Base-by-base conservation (phyloP, 2,329 filamentous ascomycete genomes). In the Grosmannia clavigera region DNA sequence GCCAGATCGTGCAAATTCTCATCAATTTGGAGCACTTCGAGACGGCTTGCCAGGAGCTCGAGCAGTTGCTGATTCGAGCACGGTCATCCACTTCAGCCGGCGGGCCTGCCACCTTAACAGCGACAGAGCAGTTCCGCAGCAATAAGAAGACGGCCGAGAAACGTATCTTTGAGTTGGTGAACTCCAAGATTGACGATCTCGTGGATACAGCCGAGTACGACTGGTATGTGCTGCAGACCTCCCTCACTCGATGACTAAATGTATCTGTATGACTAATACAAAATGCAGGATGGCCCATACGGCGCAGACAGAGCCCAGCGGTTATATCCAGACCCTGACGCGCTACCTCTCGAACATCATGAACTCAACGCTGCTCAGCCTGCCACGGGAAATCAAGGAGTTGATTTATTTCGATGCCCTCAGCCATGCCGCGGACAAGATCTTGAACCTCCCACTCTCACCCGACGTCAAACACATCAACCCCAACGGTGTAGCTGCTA, bases 11-110 rank as follows among this genome's bases (percentile, higher is more conserved):
- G 29, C 94, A 99, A 70, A 99, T 99, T 66, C 79, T 99, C 58
- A 99, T 96, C 68, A 99, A 99, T 69, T 76, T 99, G 22, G 92
- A 97, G 70, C 91, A 99, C 72, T 97, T 99, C 70, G 92, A 97
- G 74, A 89, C 83, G 55, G 94, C 94, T 5, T 97, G 94, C 70
- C 83, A 85, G 66, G 91, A 97, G 68, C 79, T 99, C 0, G 92
- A 99, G 74, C 82, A 87, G 61, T 79, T 96, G 2, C 80, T 99
- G 46, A 90, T 92, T 58, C 82, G 89, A 67, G 91, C 91, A 2
- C 84, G 92, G 57, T 92, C 90, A 9, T 90, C 90, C 6, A 86
- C 84, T 14, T 90, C 88, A 1, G 87, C 88, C 2, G 88, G 90
- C 3, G 90, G 89, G 0, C 87, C 90, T 0, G 82, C 96, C 60